These are phyloP conservation scores for Emydomyces testavorans DNA, from an alignment of 2,329 filamentous ascomycete genomes.

Conservation along the genomic window DNA sequence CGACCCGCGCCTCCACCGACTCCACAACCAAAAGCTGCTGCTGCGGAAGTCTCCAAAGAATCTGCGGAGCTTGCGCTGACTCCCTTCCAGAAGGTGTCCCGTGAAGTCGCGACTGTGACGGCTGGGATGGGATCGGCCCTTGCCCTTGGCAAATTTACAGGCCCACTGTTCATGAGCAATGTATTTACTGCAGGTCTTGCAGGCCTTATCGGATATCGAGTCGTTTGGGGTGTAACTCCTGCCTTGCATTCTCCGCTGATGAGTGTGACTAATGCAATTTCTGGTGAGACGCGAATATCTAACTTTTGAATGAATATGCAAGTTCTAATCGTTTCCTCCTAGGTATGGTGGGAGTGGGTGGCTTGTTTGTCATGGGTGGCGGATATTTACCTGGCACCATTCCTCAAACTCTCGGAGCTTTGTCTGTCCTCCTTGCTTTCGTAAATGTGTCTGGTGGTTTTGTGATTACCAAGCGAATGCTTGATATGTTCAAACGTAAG, in stretches of 20 bases:
- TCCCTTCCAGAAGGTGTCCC: conserved; percentile 67
- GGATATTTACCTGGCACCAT: conserved; percentile 66
- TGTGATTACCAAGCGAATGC: conserved; percentile 83
- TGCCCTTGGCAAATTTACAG: conserved; percentile 67
- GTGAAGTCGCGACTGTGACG: conserved; percentile 63
- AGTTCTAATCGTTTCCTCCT: conserved; percentile 16
- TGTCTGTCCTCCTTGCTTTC: conserved; percentile 73
- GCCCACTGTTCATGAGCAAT: conserved; percentile 78
- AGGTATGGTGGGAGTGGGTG: conserved; percentile 77
- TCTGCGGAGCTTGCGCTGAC: conserved; percentile 56
- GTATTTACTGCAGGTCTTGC: conserved; percentile 75
- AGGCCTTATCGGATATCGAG: conserved; percentile 74
- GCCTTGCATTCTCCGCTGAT: conserved; percentile 80
- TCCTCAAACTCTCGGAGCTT: conserved; percentile 64
- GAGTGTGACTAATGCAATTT: conserved; percentile 89
- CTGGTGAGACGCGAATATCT: conserved; percentile 44
- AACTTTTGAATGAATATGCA: neutral
- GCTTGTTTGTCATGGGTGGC: conserved; percentile 78
- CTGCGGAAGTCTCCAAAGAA: conserved; percentile 35
- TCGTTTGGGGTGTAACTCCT: conserved; percentile 75
- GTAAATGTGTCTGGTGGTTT: conserved; percentile 84
- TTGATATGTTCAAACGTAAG: conserved; percentile 75
- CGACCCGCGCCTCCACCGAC: conserved; percentile 51
- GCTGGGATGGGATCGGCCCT: conserved; percentile 66
- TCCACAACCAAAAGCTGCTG: conserved; percentile 41